Evolutionary conservation across 2,329 filamentous ascomycete species (phyloP).

Genomic region (Cladosporium sp.): DNA sequence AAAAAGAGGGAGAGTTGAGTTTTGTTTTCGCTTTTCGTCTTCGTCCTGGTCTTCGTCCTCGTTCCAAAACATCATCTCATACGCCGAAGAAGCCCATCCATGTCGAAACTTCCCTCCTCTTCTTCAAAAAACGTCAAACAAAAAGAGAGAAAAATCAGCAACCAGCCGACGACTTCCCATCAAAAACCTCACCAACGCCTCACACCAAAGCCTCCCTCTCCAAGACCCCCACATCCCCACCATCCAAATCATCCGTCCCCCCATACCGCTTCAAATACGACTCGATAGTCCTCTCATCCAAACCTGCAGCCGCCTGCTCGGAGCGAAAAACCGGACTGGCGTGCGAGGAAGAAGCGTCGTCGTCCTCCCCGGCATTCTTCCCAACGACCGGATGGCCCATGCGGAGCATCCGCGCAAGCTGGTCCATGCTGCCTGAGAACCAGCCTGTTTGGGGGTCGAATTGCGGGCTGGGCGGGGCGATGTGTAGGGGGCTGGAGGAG

Average conservation of each 20-base stretch:
- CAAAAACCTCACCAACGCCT: background rate
- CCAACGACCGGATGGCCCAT: slow-evolving; percentile 3
- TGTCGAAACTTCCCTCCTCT: no score
- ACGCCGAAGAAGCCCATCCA: no score
- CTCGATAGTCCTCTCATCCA: slow-evolving; percentile 10
- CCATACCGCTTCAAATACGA: slow-evolving; percentile 9
- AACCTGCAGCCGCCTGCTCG: background rate
- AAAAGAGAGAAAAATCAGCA: no score
- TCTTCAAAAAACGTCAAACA: no score
- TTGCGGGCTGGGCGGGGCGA: slow-evolving; percentile 16
- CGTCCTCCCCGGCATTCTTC: background rate
- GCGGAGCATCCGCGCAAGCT: slow-evolving; percentile 20
- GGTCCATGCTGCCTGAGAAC: slow-evolving; percentile 30
- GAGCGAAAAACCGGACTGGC: background rate
- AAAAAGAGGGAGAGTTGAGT: no score
- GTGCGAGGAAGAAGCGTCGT: background rate
- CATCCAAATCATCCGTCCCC: slow-evolving; percentile 7
- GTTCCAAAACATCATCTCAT: no score
- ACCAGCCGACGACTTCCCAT: no score
- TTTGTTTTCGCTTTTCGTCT: no score
- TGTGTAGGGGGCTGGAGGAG: slow-evolving; percentile 2
- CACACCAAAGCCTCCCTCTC: slow-evolving; percentile 6
- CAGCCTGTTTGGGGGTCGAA: slow-evolving; percentile 29
- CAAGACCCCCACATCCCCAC: background rate
- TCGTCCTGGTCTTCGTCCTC: no score